Evolutionary conservation across 176 grass and related monocot genomes (phyloP), one percentile per base, ranked within the genome.

Genomic region (Aegilops longissima): DNA sequence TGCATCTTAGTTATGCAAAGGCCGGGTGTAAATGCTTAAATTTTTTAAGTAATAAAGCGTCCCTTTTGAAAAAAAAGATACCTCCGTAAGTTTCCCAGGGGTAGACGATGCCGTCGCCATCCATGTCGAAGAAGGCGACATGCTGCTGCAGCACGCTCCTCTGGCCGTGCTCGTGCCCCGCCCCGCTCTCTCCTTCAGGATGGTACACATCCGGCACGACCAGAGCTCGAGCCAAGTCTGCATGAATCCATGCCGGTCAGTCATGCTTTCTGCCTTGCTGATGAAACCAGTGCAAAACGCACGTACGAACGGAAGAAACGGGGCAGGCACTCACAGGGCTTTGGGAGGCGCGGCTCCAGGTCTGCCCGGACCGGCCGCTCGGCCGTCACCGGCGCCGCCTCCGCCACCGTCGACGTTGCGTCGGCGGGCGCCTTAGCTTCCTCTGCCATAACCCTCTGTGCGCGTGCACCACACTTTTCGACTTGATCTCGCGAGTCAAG

Each of bases 131-230:
- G 89, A 95, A 98, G 33, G 93, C 74, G 9, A 95, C 95, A 54
- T 98, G 93, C 76, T 98, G 91, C 91, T 98, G 95, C 30, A 95
- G 64, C 38, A 95, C 93, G 36, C 91, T 98, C 86, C 88, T 88
- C 25, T 87, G 85, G 29, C 95, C 45, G 77, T 91, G 89, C 61
- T 63, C 73, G 79, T 83, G 93, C 12, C 86, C 88, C 29, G 40
- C 89, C 38, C 39, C 88, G 3, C 88, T 93, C 27, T 52, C 47
- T 16, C 93, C 95, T 29, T 95, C 79, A 2, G 93, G 95, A 88
- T 98, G 93, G 74, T 95, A 81, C 56, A 92, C 88, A 34, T 97
- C 95, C 0, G 92, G 89, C 3, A 89, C 90, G 70, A 49, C 90
- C 67, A 95, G 49, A 31, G 79, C 91, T 58, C 95, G 83, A 34